A percentile compares a stretch with the other conserved stretches of the same genome.
phyloP scores from a whole-genome alignment of 768 basidiomycete species.

The Hygrophorus pudorinus region DNA sequence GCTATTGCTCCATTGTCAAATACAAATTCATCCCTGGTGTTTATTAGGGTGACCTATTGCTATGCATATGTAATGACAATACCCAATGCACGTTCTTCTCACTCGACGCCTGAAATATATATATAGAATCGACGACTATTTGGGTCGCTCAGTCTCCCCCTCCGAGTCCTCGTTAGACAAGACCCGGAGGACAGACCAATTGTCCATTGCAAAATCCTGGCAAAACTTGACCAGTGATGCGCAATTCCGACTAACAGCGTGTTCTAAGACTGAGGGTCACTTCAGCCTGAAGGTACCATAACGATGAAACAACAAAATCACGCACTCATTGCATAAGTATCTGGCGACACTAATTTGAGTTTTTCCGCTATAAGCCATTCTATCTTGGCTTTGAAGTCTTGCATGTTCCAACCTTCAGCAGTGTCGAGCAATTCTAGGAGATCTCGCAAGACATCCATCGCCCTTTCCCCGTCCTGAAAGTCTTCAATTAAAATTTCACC shows the following conservation, averaged over 20 bases:
- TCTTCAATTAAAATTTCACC: neutral
- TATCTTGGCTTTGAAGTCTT: conserved; percentile 12
- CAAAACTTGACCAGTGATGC: conserved; percentile 9
- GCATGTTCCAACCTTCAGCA: conserved; percentile 12
- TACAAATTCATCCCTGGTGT: conserved; percentile 86
- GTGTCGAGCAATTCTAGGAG: conserved; percentile 10
- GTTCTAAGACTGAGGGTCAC: neutral
- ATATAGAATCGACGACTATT: too few species aligned
- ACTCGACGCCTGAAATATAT: too few species aligned
- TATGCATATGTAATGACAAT: too few species aligned
- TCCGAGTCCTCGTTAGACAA: neutral
- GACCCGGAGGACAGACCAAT: conserved; percentile 1
- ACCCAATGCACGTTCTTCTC: too few species aligned
- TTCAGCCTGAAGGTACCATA: neutral
- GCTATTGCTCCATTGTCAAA: conserved; percentile 78
- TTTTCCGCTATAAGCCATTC: conserved; percentile 8
- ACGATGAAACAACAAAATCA: neutral
- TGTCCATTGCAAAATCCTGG: conserved; percentile 7
- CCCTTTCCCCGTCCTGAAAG: conserved; percentile 4
- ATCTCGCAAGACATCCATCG: conserved; percentile 10
- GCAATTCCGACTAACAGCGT: conserved; percentile 6
- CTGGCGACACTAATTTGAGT: conserved; percentile 9
- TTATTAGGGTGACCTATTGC: conserved; percentile 52
- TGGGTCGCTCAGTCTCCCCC: neutral
- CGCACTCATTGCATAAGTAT: conserved; percentile 11